Evolutionary conservation across 1,284 basidiomycete genomes (phyloP), one percentile per base, ranked within the genome.

Genomic region (Rhodofomes roseus): DNA sequence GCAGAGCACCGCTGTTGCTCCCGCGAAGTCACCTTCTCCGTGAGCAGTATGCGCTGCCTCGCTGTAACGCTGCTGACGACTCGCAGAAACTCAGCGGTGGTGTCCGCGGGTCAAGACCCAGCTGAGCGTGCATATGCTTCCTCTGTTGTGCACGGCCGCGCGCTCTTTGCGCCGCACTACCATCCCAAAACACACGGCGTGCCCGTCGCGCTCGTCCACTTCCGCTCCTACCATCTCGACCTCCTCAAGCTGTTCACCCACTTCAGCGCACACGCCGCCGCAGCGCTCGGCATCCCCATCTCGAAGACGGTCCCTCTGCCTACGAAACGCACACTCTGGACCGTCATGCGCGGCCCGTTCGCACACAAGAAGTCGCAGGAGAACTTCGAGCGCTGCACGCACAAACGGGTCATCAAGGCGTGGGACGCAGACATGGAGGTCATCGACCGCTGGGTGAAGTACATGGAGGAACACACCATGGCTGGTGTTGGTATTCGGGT

Each of bases 311-410:
- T 83, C 2, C 74, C 76, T 2, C 83, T 98, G 0, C 95, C 95
- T 0, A 93, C 85, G 1, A 82, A 89, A 65, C 88, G 90, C 25
- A 81, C 83, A 8, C 77, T 98, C 9, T 95, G 92, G 87, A 98
- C 96, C 0, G 95, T 98, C 14, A 82, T 85, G 11, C 85, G 89
- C 46, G 85, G 86, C 3, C 95, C 96, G 3, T 98, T 98, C 74
- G 89, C 88, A 8, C 90, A 96, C 76, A 99, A 99, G 74, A 98
- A 97, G 76, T 81, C 84, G 22, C 95, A 98, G 76, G 95, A 99
- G 78, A 98, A 98, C 77, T 99, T 98, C 73, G 90, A 95, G 75
- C 78, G 93, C 34, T 82, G 80, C 68, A 90, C 91, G 58, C 91
- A 96, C 71, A 91, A 90, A 68, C 82, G 96, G 16, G 83, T 83